Percentiles rank a stretch among this genome's conserved stretches.
Conservation (phyloP, 2,329 filamentous ascomycete genomes). For the Pseudopithomyces maydicus region DNA sequence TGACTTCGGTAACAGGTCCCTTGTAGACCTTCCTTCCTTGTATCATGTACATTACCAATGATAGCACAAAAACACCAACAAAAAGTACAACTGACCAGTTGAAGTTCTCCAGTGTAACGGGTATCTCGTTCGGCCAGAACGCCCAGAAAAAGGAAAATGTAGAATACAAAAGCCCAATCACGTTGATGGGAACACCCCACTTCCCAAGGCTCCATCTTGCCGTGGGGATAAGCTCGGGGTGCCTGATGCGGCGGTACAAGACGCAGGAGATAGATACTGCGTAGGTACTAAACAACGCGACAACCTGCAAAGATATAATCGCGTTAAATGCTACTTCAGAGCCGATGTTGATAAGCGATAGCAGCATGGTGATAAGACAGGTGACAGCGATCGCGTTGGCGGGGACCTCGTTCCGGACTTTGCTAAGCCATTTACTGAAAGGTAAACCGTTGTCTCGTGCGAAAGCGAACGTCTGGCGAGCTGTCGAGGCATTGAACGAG, state of each 20-base stretch:
- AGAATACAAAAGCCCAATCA: slow-evolving; percentile 37
- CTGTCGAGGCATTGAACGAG: slow-evolving; percentile 37
- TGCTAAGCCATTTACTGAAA: slow-evolving; percentile 35
- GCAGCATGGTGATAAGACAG: slow-evolving; percentile 34
- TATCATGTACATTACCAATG: slow-evolving; percentile 14
- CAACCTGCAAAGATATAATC: slow-evolving; percentile 46
- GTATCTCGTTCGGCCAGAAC: slow-evolving; percentile 37
- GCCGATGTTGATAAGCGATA: slow-evolving; percentile 49
- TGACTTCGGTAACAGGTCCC: slow-evolving; percentile 5
- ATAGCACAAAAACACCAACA: slow-evolving; percentile 4
- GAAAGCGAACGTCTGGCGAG: slow-evolving; percentile 44
- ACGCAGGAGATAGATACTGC: slow-evolving; percentile 32
- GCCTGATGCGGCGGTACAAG: slow-evolving; percentile 17
- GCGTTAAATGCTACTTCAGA: slow-evolving; percentile 43
- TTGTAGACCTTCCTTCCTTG: slow-evolving; percentile 14
- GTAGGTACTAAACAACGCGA: slow-evolving; percentile 49
- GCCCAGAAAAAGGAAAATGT: slow-evolving; percentile 45
- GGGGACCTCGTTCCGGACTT: slow-evolving; percentile 35
- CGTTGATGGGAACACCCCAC: slow-evolving; percentile 42
- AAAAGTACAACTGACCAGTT: slow-evolving; percentile 24
- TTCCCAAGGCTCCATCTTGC: slow-evolving; percentile 45
- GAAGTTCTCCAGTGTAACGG: slow-evolving; percentile 16
- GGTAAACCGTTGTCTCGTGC: slow-evolving; percentile 43
- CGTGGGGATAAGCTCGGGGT: slow-evolving; percentile 16
- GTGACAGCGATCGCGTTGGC: slow-evolving; percentile 38